Evolutionary conservation across 1,284 basidiomycete genomes (phyloP).

Genomic region (Moesziomyces sp.): DNA sequence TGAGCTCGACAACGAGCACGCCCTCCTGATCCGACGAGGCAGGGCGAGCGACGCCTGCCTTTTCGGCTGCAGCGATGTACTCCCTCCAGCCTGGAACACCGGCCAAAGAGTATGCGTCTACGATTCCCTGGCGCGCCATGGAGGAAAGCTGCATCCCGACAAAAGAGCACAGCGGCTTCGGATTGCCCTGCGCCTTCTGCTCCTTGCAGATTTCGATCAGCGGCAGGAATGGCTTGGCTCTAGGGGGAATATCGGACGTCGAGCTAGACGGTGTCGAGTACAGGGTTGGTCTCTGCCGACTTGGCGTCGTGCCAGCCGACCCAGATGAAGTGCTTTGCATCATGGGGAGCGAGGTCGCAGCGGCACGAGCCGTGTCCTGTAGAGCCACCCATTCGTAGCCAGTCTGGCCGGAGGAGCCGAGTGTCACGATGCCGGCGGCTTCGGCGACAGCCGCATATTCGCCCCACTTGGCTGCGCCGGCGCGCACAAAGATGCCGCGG

Average conservation of each 20-base stretch:
- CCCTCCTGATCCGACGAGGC: conserved; percentile 34
- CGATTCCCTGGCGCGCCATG: conserved; percentile 32
- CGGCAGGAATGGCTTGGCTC: conserved; percentile 31
- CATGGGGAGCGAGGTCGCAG: conserved; percentile 21
- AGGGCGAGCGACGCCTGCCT: conserved; percentile 42
- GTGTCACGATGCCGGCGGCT: conserved; percentile 53
- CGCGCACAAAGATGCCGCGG: conserved; percentile 46
- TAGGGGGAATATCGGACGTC: conserved; percentile 3
- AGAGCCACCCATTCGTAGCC: conserved; percentile 59
- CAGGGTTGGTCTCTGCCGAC: conserved; percentile 18
- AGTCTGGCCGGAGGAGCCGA: conserved; percentile 40
- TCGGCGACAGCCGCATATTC: conserved; percentile 59
- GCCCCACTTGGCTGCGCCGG: conserved; percentile 53
- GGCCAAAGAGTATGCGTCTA: conserved; percentile 46
- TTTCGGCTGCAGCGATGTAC: conserved; percentile 54
- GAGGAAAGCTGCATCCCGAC: conserved; percentile 30
- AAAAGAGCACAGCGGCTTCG: conserved; percentile 29
- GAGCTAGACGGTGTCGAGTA: conserved; percentile 8
- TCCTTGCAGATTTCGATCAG: conserved; percentile 57
- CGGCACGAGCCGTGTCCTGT: conserved; percentile 20
- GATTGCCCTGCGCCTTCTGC: conserved; percentile 32
- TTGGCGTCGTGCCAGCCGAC: conserved; percentile 15
- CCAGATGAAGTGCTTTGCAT: conserved; percentile 16
- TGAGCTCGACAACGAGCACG: conserved; percentile 32
- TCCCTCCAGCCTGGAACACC: conserved; percentile 44